These are phyloP conservation scores for Skeletonema potamos DNA, from an alignment of 108 stramenopile genomes.

Conservation along the genomic window DNA sequence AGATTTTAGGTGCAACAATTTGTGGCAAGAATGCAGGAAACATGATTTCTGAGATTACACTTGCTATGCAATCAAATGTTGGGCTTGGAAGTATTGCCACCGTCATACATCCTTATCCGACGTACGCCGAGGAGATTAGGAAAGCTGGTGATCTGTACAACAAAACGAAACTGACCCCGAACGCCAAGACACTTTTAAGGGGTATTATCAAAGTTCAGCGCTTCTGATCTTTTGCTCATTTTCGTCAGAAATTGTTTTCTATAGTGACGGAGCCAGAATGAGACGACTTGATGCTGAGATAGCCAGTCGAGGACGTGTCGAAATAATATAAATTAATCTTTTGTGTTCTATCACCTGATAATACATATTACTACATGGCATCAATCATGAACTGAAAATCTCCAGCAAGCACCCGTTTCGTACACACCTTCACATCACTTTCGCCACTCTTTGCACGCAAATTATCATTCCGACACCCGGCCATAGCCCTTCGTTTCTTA, in stretches of 20 bases:
- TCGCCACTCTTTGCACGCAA: constrained; percentile 31
- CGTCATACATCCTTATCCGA: constrained; percentile 93
- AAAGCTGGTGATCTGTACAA: constrained; percentile 66
- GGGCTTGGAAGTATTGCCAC: constrained; percentile 60
- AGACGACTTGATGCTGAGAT: too few species aligned
- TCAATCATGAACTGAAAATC: constrained; percentile 61
- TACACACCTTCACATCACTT: constrained; percentile 43
- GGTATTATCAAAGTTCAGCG: constrained; percentile 60
- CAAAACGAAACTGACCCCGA: constrained; percentile 54
- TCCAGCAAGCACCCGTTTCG: constrained; percentile 45
- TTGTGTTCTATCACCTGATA: neutral
- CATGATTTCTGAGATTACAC: constrained; percentile 84
- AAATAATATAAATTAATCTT: too few species aligned
- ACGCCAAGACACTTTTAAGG: constrained; percentile 45
- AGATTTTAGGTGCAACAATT: constrained; percentile 84
- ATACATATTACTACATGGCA: constrained; percentile 18
- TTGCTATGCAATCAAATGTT: constrained; percentile 83
- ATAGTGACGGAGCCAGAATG: too few species aligned
- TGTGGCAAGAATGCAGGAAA: constrained; percentile 85
- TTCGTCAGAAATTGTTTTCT: too few species aligned
- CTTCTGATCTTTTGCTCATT: constrained; percentile 4
- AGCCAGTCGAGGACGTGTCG: too few species aligned
- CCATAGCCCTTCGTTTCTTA: constrained; percentile 58
- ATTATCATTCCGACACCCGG: constrained; percentile 49
- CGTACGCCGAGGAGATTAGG: constrained; percentile 66